Evolutionary conservation across 1,139 yeast species (phyloP), one percentile per base, ranked within the genome.

Genomic region (Trichomonascaceae sp.): DNA sequence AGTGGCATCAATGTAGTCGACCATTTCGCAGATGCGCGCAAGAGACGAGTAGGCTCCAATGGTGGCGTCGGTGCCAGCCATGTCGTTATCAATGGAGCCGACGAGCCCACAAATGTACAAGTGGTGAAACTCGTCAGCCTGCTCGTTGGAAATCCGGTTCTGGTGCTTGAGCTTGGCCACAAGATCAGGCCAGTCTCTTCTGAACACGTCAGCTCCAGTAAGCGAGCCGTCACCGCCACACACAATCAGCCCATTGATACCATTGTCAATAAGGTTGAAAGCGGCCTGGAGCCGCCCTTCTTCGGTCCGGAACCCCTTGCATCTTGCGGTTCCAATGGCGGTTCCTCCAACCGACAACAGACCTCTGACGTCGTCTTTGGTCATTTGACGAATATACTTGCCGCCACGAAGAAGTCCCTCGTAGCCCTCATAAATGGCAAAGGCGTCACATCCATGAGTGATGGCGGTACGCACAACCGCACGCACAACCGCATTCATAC

Each of bases 221-320:
- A 89, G 67, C 0, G 97, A 85, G 36, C 98, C 98, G 54, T 89
- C 98, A 61, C 98, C 98, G 51, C 98, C 98, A 62, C 96, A 84
- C n/a, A 89, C 96, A 47, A 89, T 76, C 45, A 89, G 67, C 0
- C 95, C 97, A 54, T 89, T 97, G 43, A 89, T 87, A 40, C 97
- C 97, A 37, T 81, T 77, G 35, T 67, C 69, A 50, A 87, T 74
- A 74, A 87, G 69, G 57, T 87, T 82, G 55, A 74, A 74, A 38
- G 93, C 92, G 30, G 85, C 95, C 37, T 61, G 55, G 42, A 84
- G 66, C 50, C 98, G 71, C 33, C 98, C 97, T 36, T 65, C 65
- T 40, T 94, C 72, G 54, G 85, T 92, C 50, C 76, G 70, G 62
- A 89, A 89, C 44, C 74, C 87, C 56, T 65, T 68, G 55, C 94